phyloP scores from a whole-genome alignment of 306 rosid species.

The Pterocarpus santalinus region DNA sequence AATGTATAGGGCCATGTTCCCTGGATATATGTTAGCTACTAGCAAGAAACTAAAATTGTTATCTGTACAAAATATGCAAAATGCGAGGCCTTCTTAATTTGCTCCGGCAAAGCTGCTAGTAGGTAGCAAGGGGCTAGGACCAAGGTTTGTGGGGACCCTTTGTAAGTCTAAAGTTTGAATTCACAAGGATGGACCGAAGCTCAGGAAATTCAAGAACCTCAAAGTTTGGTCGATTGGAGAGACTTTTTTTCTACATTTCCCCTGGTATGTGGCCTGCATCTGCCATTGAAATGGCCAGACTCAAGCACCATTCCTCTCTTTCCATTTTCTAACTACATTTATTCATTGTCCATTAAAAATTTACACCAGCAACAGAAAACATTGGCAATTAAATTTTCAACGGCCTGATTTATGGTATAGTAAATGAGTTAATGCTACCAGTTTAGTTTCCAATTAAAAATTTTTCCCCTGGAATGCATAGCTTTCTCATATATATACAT shows the following conservation, averaged over 20 bases:
- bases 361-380: neutral
- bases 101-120: neutral
- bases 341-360: neutral
- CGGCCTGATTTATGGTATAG: neutral
- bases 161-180: neutral
- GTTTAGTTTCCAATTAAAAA: neutral
- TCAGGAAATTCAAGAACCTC: neutral
- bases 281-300: neutral
- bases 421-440: neutral
- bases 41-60: neutral
- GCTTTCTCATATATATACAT: no score
- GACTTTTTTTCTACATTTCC: neutral
- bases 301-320: neutral
- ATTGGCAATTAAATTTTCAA: constrained; percentile 5
- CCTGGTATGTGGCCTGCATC: neutral
- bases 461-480: neutral
- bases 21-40: neutral
- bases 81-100: neutral
- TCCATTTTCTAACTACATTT: neutral
- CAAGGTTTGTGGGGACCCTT: neutral
- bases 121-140: neutral
- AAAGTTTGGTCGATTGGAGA: neutral
- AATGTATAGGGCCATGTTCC: constrained; percentile 15
- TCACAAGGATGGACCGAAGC: neutral
- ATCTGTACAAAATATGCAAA: neutral